Base-by-base conservation (phyloP, 2,329 filamentous ascomycete species). In the Neurospora sp. region DNA sequence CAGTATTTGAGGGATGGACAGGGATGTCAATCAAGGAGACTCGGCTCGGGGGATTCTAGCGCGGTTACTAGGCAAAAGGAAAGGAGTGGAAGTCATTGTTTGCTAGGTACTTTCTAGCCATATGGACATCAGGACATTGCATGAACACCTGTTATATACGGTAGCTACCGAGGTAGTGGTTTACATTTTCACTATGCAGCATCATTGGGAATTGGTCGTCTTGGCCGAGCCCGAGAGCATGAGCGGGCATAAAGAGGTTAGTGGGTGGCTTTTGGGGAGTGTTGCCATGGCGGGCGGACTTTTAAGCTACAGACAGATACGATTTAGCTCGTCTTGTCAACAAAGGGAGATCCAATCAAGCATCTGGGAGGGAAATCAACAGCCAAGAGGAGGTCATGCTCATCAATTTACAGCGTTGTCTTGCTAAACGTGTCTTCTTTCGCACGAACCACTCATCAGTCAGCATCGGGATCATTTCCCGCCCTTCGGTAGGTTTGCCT, bases 271-370 rank as follows among this genome's bases (percentile, higher is more conserved):
- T 33, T 42, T n/a, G 40, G 40, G 2, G 15, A 43, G 40, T n/a
- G 0, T 33, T 33, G 28, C 28, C 28, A 7, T 33, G 28, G 28
- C 28, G 28, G 28, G 4, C 4, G 28, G 28, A 28, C 28, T 1
- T 33, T 7, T 33, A 33, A 33, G 28, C 28, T 33, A 33, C 28
- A 33, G 28, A 33, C 28, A 33, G 40, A n/a, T 4, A 4, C 1
- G 17, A 1, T n/a, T n/a, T 42, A 4, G 40, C 28, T 33, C 28
- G 38, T 11, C 40, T 40, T n/a, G 38, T 15, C 13, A 2, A 7
- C 13, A 0, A 39, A 40, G 0, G 13, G 15, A 42, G 17, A n/a
- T n/a, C 38, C 40, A 11, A 6, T 0, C 9, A 9, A 13, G 2
- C 1, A 23, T 0, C 2, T 46, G 5, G 42, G 42, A 4, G 1